These are phyloP conservation scores for Cercospora brassicicola DNA, from an alignment of 2,329 filamentous ascomycete species.

Conservation along the genomic window DNA sequence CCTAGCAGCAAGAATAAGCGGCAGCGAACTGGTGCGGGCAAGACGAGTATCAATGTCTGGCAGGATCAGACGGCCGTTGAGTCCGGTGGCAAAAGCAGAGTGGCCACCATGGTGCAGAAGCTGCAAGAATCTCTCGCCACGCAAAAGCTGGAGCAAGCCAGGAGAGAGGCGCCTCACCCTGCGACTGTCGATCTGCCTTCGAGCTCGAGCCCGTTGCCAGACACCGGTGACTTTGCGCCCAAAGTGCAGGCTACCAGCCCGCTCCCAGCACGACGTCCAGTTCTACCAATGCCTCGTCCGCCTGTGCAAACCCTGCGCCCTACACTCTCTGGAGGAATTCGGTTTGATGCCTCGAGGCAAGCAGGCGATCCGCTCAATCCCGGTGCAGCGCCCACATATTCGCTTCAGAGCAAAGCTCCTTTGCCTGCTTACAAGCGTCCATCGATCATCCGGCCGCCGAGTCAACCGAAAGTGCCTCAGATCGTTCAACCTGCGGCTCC, in stretches of 20 bases:
- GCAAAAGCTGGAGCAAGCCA: conserved; percentile 32
- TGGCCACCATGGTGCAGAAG: conserved; percentile 44
- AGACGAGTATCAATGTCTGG: conserved; percentile 39
- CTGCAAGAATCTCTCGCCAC: conserved; percentile 49
- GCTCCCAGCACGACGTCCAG: conserved; percentile 22
- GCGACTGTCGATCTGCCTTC: conserved; percentile 41
- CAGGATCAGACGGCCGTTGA: conserved; percentile 39
- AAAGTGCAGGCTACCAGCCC: conserved; percentile 24
- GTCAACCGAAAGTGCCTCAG: conserved; percentile 22
- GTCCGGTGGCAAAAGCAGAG: conserved; percentile 35
- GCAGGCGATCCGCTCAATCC: conserved; percentile 27
- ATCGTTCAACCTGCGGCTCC: conserved; percentile 8
- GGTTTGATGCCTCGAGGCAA: conserved; percentile 15
- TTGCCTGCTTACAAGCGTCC: conserved; percentile 39
- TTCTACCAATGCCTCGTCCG: conserved; percentile 16
- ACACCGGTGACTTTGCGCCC: conserved; percentile 27
- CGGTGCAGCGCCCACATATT: conserved; percentile 28
- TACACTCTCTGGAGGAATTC: conserved; percentile 24
- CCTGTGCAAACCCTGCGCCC: conserved; percentile 17
- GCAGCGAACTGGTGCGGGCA: conserved; percentile 39
- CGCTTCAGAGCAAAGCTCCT: conserved; percentile 37
- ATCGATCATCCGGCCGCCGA: conserved; percentile 30
- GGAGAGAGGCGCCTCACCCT: conserved; percentile 14
- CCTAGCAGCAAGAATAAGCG: conserved; percentile 45
- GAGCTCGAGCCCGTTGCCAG: conserved; percentile 51